Base-by-base conservation (phyloP, 148 eudicot genomes). In the Dianthus caryophyllus region DNA sequence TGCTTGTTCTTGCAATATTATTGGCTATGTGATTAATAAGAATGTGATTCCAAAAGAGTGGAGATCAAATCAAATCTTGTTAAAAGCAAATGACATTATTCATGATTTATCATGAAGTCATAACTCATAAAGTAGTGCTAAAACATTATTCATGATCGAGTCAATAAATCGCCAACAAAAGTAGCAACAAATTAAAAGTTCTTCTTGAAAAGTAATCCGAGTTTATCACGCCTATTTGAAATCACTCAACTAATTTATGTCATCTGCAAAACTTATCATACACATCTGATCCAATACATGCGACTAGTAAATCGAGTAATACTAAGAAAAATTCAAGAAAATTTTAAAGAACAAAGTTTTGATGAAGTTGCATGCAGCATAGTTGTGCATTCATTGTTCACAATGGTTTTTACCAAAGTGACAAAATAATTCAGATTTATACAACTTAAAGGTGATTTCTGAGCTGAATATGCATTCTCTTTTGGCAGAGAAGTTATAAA, bases 401-500 rank as follows among this genome's bases (percentile, higher is more conserved):
- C 76, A 80, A 67, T 71, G 74, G 74, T 73, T 81, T n/a, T 72
- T 70, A 77, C 84, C 79, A 81, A 57, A 60, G 84, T 78, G 84
- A 77, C 73, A 82, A n/a, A n/a, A 79, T 71, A 71, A 75, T 61
- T 77, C 69, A 72, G 76, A 75, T 69, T 91, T 82, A 80, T 87
- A 87, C 89, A 87, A 61, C 65, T n/a, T n/a, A n/a, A 73, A 79
- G 71, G 67, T 66, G 75, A 69, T 76, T n/a, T 64, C 69, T 75
- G 66, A 66, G 74, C 77, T 75, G 77, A 18, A 77, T 52, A 57
- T 48, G 71, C 75, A 47, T 69, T n/a, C 39, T 75, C 53, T 69
- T 71, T 57, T 67, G 62, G 62, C 77, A 81, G 81, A 70, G 46
- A 71, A 66, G 62, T 72, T 73, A 68, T 74, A 56, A 41, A 70